Percentiles rank a stretch among this genome's conserved stretches.
Conservation (phyloP, 768 basidiomycete genomes). For the Pulveroboletus sp. region DNA sequence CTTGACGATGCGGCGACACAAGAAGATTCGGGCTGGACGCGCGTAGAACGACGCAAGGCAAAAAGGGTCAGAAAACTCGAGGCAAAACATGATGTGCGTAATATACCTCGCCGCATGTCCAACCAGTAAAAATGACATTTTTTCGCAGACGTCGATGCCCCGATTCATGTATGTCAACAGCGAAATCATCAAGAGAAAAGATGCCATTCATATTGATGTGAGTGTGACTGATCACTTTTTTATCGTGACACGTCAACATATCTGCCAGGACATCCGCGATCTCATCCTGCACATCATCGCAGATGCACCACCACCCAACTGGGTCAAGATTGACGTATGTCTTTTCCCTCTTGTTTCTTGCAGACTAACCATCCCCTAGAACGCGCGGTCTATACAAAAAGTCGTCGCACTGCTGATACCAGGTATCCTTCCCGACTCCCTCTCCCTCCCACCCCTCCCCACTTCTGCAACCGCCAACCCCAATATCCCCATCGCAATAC, state of each 20-base stretch:
- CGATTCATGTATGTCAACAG: slow-evolving; percentile 78
- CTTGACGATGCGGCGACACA: slow-evolving; percentile 26
- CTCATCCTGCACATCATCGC: slow-evolving; percentile 78
- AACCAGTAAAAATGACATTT: neutral
- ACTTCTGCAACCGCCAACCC: slow-evolving; percentile 63
- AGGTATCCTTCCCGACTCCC: slow-evolving; percentile 75
- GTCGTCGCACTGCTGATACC: slow-evolving; percentile 81
- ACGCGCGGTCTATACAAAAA: slow-evolving; percentile 69
- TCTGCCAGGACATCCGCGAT: slow-evolving; percentile 79
- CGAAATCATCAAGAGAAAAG: slow-evolving; percentile 70
- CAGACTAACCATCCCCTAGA: slow-evolving; percentile 41
- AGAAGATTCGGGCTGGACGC: slow-evolving; percentile 48
- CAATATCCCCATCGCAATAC: slow-evolving; percentile 52
- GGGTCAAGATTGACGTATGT: slow-evolving; percentile 81
- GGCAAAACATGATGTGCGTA: slow-evolving; percentile 59
- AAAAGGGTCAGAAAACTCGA: slow-evolving; percentile 66
- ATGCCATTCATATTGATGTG: slow-evolving; percentile 81
- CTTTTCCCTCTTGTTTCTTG: neutral
- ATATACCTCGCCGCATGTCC: neutral
- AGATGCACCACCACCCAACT: slow-evolving; percentile 80
- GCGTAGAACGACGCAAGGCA: slow-evolving; percentile 67
- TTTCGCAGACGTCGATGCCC: slow-evolving; percentile 37
- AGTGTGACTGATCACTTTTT: slow-evolving; percentile 24
- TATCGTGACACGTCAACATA: neutral
- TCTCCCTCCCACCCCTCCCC: slow-evolving; percentile 69